Conservation (phyloP, 2,329 filamentous ascomycete genomes). For the Curvularia spicifera region DNA sequence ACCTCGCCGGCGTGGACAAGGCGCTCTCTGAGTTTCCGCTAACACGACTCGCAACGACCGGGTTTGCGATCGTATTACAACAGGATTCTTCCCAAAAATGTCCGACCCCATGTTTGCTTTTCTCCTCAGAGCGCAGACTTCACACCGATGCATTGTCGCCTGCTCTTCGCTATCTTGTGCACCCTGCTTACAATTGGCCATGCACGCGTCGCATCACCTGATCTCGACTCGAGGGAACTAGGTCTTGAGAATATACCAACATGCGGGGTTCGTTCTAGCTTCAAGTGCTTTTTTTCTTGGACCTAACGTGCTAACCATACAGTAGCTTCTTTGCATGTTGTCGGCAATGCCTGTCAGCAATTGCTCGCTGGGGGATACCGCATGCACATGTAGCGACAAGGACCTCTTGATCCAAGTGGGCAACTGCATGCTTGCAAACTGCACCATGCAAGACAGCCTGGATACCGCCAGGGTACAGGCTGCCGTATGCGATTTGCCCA, state of each 20-base stretch:
- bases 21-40: neutral
- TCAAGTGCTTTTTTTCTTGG: neutral
- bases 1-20: neutral
- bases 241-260: slow-evolving; percentile 26
- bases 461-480: slow-evolving; percentile 32
- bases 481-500: slow-evolving; percentile 26
- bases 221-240: slow-evolving; percentile 9
- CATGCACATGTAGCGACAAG: slow-evolving; percentile 24
- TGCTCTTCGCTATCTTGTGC: slow-evolving; percentile 5
- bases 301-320: neutral
- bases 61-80: neutral
- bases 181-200: slow-evolving; percentile 1
- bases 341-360: slow-evolving; percentile 18
- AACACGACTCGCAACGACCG: neutral
- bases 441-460: slow-evolving; percentile 29
- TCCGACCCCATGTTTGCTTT: neutral
- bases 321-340: slow-evolving; percentile 29
- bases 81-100: neutral
- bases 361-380: slow-evolving; percentile 25
- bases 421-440: slow-evolving; percentile 31
- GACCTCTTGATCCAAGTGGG: slow-evolving; percentile 12
- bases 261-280: slow-evolving; percentile 25
- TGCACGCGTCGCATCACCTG: neutral
- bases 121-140: neutral
- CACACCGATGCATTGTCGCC: slow-evolving; percentile 7